Base-by-base conservation (phyloP, 805 yeast genomes). In the Saccharomycopsis fermentans region DNA sequence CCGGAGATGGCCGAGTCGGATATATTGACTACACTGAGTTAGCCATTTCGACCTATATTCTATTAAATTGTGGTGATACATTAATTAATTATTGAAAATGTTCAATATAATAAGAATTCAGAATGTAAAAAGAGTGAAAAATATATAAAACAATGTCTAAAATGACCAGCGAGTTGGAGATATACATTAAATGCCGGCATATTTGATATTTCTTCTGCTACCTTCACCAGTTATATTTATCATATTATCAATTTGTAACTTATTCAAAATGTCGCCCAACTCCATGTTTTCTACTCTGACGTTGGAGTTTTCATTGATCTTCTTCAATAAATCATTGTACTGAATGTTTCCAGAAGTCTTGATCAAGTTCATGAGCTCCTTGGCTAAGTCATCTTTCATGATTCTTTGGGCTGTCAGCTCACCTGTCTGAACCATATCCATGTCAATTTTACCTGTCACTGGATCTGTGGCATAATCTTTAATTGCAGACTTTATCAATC, bases 381-480 rank as follows among this genome's bases (percentile, higher is more conserved):
- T 80, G 14, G 81, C 76, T 63, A 88, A 74, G 67, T 87, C 96
- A 63, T 86, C 89, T 65, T 83, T 85, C 69, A 84, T 70, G 65
- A 83, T 79, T 70, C 96, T 78, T 70, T 91, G 96, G 3, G 92
- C 88, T 1, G 88, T 79, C 0, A 97, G 87, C 53, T 91, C 90
- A 54, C 98, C 99, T 0, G 98, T 94, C 73, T 92, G 97, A 32
- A 94, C 91, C 69, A 94, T 77, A 70, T 90, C 97, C 97, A 94
- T 90, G 69, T 94, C 99, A 64, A 94, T 94, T 66, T 94, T 81
- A 34, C 99, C 99, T 0, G 99, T 92, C 37, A 85, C 76, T 26
- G 99, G 99, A 73, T 94, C 99, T 2, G 97, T 94, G 16, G 99
- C 99, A 70, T 94, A 94, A 63, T 94, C 98, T 70, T 94, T 94